Evolutionary conservation across 2,329 filamentous ascomycete species (phyloP).

Genomic region (Hymenoscyphus infarciens): DNA sequence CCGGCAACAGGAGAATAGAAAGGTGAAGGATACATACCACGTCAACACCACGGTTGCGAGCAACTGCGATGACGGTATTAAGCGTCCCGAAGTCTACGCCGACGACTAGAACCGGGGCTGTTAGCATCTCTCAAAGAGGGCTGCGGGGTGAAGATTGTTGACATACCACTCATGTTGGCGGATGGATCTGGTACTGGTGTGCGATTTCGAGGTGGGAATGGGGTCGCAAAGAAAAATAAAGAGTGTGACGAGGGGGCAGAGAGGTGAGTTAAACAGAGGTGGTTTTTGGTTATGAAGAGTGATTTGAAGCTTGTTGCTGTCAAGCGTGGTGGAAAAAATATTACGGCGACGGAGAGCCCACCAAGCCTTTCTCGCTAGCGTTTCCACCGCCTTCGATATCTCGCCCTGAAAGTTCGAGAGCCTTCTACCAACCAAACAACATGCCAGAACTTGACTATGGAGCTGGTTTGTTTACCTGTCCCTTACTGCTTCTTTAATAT

Average conservation of each 20-base stretch:
- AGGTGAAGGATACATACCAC: conserved; percentile 65
- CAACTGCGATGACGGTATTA: conserved; percentile 96
- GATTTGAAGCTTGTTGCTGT: conserved; percentile 7
- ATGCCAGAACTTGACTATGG: background rate
- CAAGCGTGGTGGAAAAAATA: conserved; percentile 7
- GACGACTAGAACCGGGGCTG: conserved; percentile 27
- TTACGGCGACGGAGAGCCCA: conserved; percentile 1
- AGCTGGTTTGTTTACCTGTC: background rate
- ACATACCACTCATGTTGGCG: conserved; percentile 29
- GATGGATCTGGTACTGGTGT: background rate
- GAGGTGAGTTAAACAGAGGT: background rate
- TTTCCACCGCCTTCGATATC: conserved; percentile 12
- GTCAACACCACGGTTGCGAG: conserved; percentile 97
- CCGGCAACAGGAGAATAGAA: conserved; percentile 18
- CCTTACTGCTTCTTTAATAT: background rate
- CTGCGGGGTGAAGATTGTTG: conserved; percentile 12
- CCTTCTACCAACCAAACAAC: conserved; percentile 4
- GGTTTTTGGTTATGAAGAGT: background rate
- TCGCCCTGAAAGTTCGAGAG: conserved; percentile 9
- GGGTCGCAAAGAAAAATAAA: background rate
- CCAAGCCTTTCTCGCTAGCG: conserved; percentile 8
- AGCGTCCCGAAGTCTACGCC: conserved; percentile 81
- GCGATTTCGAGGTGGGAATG: background rate
- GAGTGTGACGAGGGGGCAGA: background rate
- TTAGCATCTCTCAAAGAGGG: conserved; percentile 19